Percentiles rank a stretch among this genome's conserved stretches.
Conservation (phyloP, 108 stramenopile genomes). For the Cyclotella baltica region DNA sequence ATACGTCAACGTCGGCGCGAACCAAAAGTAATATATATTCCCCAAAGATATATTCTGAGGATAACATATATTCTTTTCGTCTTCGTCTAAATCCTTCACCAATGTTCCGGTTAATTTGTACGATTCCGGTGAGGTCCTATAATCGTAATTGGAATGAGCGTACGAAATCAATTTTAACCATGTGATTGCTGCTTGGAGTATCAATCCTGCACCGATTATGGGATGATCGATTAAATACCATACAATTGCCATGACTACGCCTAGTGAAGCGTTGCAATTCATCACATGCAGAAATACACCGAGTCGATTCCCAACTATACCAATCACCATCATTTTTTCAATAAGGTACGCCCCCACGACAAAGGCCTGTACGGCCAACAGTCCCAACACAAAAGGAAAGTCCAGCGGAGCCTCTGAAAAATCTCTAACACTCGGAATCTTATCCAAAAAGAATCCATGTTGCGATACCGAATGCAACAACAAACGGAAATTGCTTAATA, state of each 20-base stretch:
- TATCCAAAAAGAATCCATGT: conserved; percentile 71
- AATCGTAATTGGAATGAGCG: conserved; percentile 80
- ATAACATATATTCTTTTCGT: conserved; percentile 54
- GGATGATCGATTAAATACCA: conserved; percentile 77
- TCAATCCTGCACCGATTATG: conserved; percentile 60
- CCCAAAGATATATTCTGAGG: conserved; percentile 75
- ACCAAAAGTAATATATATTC: conserved; percentile 89
- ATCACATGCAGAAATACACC: conserved; percentile 73
- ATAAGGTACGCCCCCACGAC: conserved; percentile 65
- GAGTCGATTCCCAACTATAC: conserved; percentile 44
- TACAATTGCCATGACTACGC: conserved; percentile 60
- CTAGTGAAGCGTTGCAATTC: conserved; percentile 67
- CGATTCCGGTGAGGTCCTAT: conserved; percentile 49
- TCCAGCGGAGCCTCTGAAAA: conserved; percentile 52
- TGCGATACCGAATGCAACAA: conserved; percentile 61
- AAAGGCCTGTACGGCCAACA: conserved; percentile 62
- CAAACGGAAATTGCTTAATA: conserved; percentile 80
- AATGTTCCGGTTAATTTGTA: conserved; percentile 56
- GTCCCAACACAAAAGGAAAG: conserved; percentile 68
- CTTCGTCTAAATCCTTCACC: conserved; percentile 70
- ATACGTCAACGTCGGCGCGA: conserved; percentile 88
- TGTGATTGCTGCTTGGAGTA: conserved; percentile 66
- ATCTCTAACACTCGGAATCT: conserved; percentile 24
- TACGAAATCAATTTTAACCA: conserved; percentile 89
- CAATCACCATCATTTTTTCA: conserved; percentile 59